phyloP scores from a whole-genome alignment of 1,284 basidiomycete genomes.

The Fomitopsis betulina region DNA sequence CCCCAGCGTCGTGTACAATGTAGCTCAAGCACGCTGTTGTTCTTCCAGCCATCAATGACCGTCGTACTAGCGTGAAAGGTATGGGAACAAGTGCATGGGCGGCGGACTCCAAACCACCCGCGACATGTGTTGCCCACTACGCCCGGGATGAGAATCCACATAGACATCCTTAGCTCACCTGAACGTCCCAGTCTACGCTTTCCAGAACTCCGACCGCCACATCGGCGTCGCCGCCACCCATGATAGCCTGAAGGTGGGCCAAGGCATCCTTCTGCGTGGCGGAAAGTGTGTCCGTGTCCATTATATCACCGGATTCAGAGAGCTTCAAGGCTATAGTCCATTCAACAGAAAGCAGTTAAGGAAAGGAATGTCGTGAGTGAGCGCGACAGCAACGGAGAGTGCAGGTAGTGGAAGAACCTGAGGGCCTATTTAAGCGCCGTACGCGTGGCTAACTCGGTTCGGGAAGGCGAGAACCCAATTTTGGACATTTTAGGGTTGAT shows the following conservation, averaged over 20 bases:
- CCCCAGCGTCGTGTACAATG: too few species aligned
- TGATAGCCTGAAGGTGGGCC: constrained; percentile 50
- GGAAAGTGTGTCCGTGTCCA: constrained; percentile 29
- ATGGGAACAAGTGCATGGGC: too few species aligned
- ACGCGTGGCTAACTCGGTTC: neutral
- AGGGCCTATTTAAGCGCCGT: neutral
- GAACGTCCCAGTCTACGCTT: constrained; percentile 64
- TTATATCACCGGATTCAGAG: constrained; percentile 1
- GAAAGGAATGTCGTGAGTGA: constrained; percentile 2
- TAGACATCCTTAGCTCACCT: constrained; percentile 33
- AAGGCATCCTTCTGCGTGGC: constrained; percentile 45
- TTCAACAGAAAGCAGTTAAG: neutral
- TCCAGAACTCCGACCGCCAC: constrained; percentile 54
- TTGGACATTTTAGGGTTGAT: neutral
- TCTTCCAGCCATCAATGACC: too few species aligned
- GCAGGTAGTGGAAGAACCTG: neutral
- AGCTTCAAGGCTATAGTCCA: neutral
- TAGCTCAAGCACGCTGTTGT: too few species aligned
- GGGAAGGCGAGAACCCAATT: neutral
- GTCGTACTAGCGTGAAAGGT: too few species aligned
- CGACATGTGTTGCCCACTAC: too few species aligned
- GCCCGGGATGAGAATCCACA: too few species aligned
- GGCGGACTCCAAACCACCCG: too few species aligned
- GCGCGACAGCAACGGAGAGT: neutral
- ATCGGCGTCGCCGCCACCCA: constrained; percentile 52